Conservation (phyloP, 305 asterid species). For the Fraxinus paxiana region DNA sequence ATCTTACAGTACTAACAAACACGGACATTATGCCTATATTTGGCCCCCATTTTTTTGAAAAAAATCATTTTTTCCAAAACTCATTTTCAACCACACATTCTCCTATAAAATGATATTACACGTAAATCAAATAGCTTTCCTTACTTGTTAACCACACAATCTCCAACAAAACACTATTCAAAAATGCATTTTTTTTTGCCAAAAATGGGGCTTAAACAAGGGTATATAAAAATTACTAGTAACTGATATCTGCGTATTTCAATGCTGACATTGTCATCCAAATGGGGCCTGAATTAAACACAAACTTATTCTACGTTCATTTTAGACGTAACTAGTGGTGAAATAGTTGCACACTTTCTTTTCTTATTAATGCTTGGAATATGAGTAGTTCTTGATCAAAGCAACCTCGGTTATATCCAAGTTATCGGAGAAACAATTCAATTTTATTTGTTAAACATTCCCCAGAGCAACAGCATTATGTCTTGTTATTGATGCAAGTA, state of each 20-base stretch:
- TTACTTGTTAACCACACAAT: neutral
- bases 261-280: neutral
- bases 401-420: neutral
- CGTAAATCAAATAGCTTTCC: neutral
- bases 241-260: neutral
- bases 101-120: neutral
- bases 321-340: neutral
- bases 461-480: neutral
- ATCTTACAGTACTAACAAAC: neutral
- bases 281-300: neutral
- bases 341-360: neutral
- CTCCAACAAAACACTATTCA: neutral
- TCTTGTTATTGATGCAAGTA: neutral
- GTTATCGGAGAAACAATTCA: neutral
- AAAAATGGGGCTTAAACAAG: neutral
- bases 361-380: neutral
- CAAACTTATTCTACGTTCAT: neutral
- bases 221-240: neutral
- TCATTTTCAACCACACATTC: neutral
- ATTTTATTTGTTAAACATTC: neutral
- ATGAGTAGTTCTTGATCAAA: constrained; percentile 1
- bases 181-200: too few relatives aligned
- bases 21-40: too few relatives aligned
- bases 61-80: too few relatives aligned
- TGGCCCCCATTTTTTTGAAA: too few relatives aligned